Percentiles rank a stretch among this genome's conserved stretches.
These are phyloP conservation scores for Triadica sebifera DNA, from an alignment of 345 rosid species.

Conservation along the genomic window DNA sequence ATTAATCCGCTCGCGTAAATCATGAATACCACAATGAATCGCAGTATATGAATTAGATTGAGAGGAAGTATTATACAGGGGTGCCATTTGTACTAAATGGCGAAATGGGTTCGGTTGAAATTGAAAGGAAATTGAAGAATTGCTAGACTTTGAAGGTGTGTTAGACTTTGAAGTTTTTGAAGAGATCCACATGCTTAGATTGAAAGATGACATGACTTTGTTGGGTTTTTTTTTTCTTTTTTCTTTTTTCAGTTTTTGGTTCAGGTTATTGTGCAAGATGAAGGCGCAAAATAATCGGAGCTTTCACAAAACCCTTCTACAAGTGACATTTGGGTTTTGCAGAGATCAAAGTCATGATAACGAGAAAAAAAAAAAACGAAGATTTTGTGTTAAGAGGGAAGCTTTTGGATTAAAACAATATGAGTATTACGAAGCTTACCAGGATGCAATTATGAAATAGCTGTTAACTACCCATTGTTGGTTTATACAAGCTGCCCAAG, in stretches of 20 bases:
- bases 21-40: constrained; percentile 56
- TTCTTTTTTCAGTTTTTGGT: too few species aligned
- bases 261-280: not conserved
- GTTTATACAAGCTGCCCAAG: too few species aligned
- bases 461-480: too few species aligned
- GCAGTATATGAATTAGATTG: constrained; percentile 9
- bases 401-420: not conserved
- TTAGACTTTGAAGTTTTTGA: constrained; percentile 28
- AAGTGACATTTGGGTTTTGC: not conserved
- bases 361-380: not conserved
- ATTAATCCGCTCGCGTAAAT: constrained; percentile 55
- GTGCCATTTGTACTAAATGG: constrained; percentile 8
- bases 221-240: not conserved
- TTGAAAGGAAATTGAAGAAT: constrained; percentile 16
- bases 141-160: constrained; percentile 21
- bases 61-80: not conserved
- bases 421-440: constrained; percentile 4
- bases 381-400: not conserved
- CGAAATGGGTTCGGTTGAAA: constrained; percentile 34
- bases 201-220: constrained; percentile 36
- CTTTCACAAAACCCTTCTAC: constrained; percentile 19
- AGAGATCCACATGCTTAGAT: constrained; percentile 29
- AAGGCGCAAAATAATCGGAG: not conserved
- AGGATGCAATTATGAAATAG: not conserved
- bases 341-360: not conserved